Evolutionary conservation across 2,329 filamentous ascomycete genomes (phyloP), one percentile per base, ranked within the genome.

Genomic region (Amylocarpus encephaloides): DNA sequence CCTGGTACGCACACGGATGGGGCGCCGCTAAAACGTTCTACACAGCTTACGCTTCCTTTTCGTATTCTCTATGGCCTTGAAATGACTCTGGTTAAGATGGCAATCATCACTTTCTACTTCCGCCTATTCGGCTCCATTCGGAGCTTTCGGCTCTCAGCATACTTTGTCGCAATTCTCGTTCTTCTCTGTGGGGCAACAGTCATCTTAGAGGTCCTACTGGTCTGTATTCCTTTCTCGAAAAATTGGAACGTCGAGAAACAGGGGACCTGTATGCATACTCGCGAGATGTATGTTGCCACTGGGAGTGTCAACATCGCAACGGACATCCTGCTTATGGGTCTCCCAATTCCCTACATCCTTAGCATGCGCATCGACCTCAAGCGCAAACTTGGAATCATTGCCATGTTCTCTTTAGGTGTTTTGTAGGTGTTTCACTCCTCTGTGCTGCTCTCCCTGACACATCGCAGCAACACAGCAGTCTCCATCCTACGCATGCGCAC

Each of bases 381-480:
- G 19, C 62, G 66, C 36, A 66, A 66, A 49, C 51, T 64, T 6
- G 66, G 62, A 2, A 51, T 70, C 6, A 61, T 67, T 51, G 49
- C 60, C 10, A 64, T 69, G 22, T 69, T 69, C 47, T 61, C 56
- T 2, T 50, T 69, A 1, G 68, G 67, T 36, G 57, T 62, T 35
- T 64, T 65, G 62, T 63, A 48, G 50, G 56, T 57, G 19, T 18
- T 47, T 41, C 35, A 10, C 13, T 26, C 16, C 35, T 9, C n/a
- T 46, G 2, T n/a, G 22, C 18, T 7, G 2, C 3, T 29, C 9
- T 13, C 32, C 6, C 18, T 29, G 22, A 48, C 34, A 49, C 33
- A 35, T 29, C 18, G 1, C 13, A 54, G 41, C 26, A 54, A 49
- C 18, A 49, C 30, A 18, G 60, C 59, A 36, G 57, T 64, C 16